Percentiles rank a stretch among this genome's conserved stretches.
phyloP scores from a whole-genome alignment of 352 stramenopile genomes.

The Pythium aquatile region DNA sequence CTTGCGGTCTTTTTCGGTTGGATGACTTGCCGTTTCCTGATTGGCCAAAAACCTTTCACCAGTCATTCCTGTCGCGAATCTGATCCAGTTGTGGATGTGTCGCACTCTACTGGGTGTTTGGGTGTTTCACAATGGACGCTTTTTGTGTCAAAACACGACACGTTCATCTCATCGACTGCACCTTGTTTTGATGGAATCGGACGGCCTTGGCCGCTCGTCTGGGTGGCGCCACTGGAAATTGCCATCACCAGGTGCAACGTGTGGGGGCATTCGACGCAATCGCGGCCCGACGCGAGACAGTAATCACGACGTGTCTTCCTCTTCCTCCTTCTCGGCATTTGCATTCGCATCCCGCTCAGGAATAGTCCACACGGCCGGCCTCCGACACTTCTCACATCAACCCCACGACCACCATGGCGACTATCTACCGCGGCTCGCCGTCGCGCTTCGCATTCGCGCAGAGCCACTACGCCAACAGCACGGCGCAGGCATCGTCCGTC shows the following conservation, averaged over 20 bases:
- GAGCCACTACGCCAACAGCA: constrained; percentile 58
- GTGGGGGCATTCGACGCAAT: constrained; percentile 3
- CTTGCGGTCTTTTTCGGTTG: background rate
- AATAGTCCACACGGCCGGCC: background rate
- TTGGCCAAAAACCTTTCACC: constrained; percentile 21
- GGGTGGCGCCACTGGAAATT: constrained; percentile 21
- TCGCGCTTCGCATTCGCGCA: constrained; percentile 65
- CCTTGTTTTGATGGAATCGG: constrained; percentile 19
- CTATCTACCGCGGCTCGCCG: constrained; percentile 65
- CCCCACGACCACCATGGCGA: constrained; percentile 37
- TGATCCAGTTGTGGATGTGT: background rate
- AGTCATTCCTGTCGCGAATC: constrained; percentile 18
- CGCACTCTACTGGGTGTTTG: constrained; percentile 12
- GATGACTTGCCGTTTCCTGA: constrained; percentile 14
- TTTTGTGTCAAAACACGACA: constrained; percentile 12
- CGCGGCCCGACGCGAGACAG: constrained; percentile 4
- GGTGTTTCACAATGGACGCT: background rate
- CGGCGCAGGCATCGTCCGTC: background rate
- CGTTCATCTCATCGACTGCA: background rate
- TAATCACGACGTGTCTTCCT: background rate
- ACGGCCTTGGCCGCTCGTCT: background rate
- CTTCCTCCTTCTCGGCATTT: background rate
- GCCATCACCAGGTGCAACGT: constrained; percentile 23
- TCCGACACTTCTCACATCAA: background rate
- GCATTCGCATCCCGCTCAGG: background rate